A percentile compares a stretch with the other conserved stretches of the same genome.
phyloP scores from a whole-genome alignment of 495 filamentous ascomycete genomes.

The Aspergillus coremiiformis region DNA sequence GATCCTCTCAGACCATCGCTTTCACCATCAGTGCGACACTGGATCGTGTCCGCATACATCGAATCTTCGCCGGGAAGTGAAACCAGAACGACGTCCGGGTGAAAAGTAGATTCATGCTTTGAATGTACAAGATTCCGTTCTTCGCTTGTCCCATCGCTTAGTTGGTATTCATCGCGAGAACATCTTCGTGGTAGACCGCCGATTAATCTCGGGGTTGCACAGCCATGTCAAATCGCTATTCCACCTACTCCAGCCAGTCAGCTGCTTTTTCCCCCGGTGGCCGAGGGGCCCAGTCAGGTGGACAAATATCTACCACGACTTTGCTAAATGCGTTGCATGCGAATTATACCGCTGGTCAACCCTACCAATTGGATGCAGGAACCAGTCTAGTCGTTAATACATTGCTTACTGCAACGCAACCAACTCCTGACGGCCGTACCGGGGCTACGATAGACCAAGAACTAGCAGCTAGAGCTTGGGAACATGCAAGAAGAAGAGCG shows the following conservation, averaged over 20 bases:
- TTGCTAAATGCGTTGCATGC: slow-evolving; percentile 88
- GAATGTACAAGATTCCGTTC: background rate
- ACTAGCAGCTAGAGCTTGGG: slow-evolving; percentile 80
- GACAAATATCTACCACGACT: slow-evolving; percentile 85
- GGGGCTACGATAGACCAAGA: slow-evolving; percentile 76
- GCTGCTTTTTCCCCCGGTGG: slow-evolving; percentile 48
- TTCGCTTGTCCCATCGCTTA: background rate
- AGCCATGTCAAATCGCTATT: slow-evolving; percentile 73
- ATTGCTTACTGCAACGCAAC: slow-evolving; percentile 71
- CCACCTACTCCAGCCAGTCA: slow-evolving; percentile 75
- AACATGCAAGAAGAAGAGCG: slow-evolving; percentile 88
- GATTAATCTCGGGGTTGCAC: slow-evolving; percentile 2
- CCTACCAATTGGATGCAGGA: slow-evolving; percentile 81
- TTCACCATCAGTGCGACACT: too few relatives aligned
- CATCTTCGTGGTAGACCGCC: background rate
- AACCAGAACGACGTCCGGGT: background rate
- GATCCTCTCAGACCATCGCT: background rate
- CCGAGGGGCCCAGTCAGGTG: slow-evolving; percentile 53
- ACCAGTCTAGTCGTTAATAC: slow-evolving; percentile 93
- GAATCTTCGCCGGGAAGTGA: background rate
- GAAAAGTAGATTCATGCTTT: background rate
- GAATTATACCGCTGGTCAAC: slow-evolving; percentile 70
- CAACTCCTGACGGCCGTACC: slow-evolving; percentile 53
- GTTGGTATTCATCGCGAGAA: background rate
- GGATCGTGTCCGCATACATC: too few relatives aligned